These are phyloP conservation scores for Millerago galiae DNA, from an alignment of 805 yeast species.

Conservation along the genomic window DNA sequence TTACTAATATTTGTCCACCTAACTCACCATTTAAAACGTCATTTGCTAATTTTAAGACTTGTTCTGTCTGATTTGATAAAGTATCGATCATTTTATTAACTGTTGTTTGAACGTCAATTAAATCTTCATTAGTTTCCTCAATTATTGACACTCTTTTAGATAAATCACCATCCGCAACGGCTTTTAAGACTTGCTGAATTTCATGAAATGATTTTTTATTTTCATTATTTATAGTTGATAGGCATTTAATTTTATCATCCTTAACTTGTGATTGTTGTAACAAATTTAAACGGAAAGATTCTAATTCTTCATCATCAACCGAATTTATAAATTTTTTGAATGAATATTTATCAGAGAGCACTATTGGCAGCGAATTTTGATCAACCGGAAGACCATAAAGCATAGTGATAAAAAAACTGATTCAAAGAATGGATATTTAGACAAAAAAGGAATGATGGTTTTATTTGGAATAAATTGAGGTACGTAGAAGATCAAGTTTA, in stretches of 20 bases:
- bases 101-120: conserved; percentile 67
- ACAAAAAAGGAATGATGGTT: too few species aligned
- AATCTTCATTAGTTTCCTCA: conserved; percentile 21
- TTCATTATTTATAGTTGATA: neutral
- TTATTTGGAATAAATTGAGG: too few species aligned
- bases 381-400: neutral
- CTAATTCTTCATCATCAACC: neutral
- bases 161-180: conserved; percentile 86
- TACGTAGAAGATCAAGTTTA: too few species aligned
- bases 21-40: conserved; percentile 87
- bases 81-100: conserved; percentile 89
- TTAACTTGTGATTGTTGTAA: neutral
- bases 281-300: conserved; percentile 1
- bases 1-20: conserved; percentile 83
- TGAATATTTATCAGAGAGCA: neutral
- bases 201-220: conserved; percentile 2
- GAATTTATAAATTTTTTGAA: neutral
- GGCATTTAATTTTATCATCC: neutral
- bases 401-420: too few species aligned
- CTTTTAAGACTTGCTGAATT: conserved; percentile 54
- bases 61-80: conserved; percentile 57
- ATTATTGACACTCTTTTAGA: conserved; percentile 65
- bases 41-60: conserved; percentile 67
- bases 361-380: neutral
- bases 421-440: too few species aligned